Evolutionary conservation across 2,329 filamentous ascomycete species (phyloP).

Genomic region (Ophiostoma pallidulum): DNA sequence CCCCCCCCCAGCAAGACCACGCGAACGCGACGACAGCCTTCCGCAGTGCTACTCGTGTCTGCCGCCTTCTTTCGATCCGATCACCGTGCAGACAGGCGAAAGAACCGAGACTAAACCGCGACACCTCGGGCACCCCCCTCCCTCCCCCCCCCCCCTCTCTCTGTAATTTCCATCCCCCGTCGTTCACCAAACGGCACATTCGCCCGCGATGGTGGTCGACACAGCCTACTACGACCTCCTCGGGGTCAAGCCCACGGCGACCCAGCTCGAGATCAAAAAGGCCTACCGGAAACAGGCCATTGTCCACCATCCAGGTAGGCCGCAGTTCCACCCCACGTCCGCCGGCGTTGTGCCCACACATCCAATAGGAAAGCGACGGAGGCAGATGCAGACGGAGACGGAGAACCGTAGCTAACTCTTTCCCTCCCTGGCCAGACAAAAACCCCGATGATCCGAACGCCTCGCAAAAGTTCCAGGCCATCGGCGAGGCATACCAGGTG

Average conservation of each 20-base stretch:
- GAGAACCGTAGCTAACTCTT: neutral
- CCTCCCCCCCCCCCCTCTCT: neutral
- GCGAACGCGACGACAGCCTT: neutral
- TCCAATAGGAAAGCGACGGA: too few relatives aligned
- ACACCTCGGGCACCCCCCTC: neutral
- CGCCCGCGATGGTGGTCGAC: slow-evolving; percentile 69
- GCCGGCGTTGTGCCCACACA: too few relatives aligned
- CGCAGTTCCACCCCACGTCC: too few relatives aligned
- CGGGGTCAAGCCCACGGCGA: slow-evolving; percentile 73
- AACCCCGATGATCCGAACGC: slow-evolving; percentile 94
- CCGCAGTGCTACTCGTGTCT: too few relatives aligned
- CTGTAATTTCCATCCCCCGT: neutral
- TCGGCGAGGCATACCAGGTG: slow-evolving; percentile 67
- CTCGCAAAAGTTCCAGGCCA: slow-evolving; percentile 87
- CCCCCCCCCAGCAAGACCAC: neutral
- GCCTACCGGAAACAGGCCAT: slow-evolving; percentile 93
- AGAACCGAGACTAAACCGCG: too few relatives aligned
- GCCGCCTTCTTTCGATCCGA: too few relatives aligned
- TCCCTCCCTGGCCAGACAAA: slow-evolving; percentile 61
- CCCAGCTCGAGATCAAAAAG: slow-evolving; percentile 92
- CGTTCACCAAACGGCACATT: neutral
- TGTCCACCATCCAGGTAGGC: slow-evolving; percentile 73
- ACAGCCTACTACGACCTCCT: slow-evolving; percentile 83
- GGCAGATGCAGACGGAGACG: too few relatives aligned
- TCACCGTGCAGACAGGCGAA: too few relatives aligned